Base-by-base conservation (phyloP, 345 rosid genomes). In the Draba incana region DNA sequence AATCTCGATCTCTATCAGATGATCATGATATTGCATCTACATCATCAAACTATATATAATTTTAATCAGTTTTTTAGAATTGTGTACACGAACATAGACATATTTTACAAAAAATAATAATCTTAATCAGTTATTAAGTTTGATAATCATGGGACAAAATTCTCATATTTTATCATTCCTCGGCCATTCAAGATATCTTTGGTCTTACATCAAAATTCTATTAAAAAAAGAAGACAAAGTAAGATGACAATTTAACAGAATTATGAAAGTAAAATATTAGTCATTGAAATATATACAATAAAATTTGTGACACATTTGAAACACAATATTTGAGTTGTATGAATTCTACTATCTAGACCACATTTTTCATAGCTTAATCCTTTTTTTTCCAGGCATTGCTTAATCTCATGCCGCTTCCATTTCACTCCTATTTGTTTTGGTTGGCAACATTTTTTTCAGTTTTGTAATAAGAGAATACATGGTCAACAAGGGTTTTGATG, bases 381-480 rank as follows among this genome's bases (percentile, higher is more conserved):
- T 20, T 1, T 1, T 20, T 20, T 20, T 20, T 20, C 20, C 0
- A n/a, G 20, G 20, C 20, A 20, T 20, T 20, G 20, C 33, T 14
- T 51, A 53, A 10, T 39, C 27, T 39, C 39, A 64, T 64, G 70
- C 41, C 31, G 31, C n/a, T 42, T 41, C 60, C 69, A 65, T 39
- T 13, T 38, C 39, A 11, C 3, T 11, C 39, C 15, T 2, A 57
- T 11, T 24, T 20, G n/a, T 20, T 58, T 41, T 58, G 12, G 27
- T 23, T 46, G 56, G 9, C 27, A 27, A 10, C 15, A 15, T 12
- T 42, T 12, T 7, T 24, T 24, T 13, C 6, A 14, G 38, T n/a
- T 30, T 30, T 53, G 9, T 46, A 28, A 58, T 14, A 28, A 20
- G 15, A 2, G 12, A 2, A 12, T 14, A 48, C 55, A 63, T 51